phyloP scores from a whole-genome alignment of 176 grass and related monocot species.

The Bonia amplexicaulis region DNA sequence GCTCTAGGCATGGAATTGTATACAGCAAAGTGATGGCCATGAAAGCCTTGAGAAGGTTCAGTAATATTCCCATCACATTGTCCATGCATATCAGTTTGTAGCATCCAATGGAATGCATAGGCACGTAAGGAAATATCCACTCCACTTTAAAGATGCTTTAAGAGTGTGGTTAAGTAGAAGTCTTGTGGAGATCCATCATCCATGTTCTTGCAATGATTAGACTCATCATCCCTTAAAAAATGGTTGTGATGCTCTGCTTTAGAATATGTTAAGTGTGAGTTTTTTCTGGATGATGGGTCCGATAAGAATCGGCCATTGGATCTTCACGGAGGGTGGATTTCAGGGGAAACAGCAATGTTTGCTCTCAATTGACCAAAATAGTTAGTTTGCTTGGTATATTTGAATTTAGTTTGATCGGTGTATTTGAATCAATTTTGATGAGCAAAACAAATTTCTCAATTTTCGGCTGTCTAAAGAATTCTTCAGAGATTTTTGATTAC shows the following conservation, averaged over 20 bases:
- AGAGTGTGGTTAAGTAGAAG: constrained; percentile 34
- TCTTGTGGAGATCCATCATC: constrained; percentile 10
- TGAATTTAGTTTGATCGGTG: background rate
- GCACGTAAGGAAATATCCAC: background rate
- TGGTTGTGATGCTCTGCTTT: background rate
- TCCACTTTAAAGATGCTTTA: constrained; percentile 8
- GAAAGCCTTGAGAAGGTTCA: constrained; percentile 29
- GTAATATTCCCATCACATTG: background rate
- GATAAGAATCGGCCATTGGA: background rate
- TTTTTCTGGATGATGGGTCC: background rate
- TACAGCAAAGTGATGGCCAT: constrained; percentile 10
- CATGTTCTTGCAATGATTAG: constrained; percentile 40
- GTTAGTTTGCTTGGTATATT: background rate
- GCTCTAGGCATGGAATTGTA: constrained; percentile 16
- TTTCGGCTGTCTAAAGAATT: background rate
- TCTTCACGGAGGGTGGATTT: background rate
- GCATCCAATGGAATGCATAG: background rate
- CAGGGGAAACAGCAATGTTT: background rate
- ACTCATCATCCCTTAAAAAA: background rate
- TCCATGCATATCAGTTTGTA: constrained; percentile 24
- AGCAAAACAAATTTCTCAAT: background rate
- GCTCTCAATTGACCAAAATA: background rate
- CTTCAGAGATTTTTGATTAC: too few species aligned
- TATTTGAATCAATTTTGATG: too few species aligned
- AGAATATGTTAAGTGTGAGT: background rate